phyloP scores from a whole-genome alignment of 768 basidiomycete species.

The Mycena latifolia region DNA sequence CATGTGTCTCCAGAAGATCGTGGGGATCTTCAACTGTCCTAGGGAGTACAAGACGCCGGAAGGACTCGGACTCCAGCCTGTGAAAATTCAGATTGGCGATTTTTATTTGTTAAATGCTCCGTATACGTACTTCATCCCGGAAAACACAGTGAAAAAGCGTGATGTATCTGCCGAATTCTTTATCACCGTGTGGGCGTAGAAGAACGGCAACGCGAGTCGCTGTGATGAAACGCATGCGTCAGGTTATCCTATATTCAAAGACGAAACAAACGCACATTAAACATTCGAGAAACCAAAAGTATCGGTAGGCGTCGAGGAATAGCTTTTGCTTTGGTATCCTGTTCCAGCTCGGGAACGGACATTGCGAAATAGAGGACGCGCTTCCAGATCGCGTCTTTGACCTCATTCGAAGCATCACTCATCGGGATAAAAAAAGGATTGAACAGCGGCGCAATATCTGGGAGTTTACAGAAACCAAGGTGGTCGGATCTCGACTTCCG shows the following conservation, averaged over 20 bases:
- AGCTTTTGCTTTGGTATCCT: neutral
- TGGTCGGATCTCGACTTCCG: neutral
- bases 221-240: neutral
- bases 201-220: conserved; percentile 11
- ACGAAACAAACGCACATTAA: neutral
- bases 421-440: conserved; percentile 15
- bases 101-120: too few species aligned
- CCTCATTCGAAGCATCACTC: neutral
- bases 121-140: conserved; percentile 10
- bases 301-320: neutral
- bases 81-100: neutral
- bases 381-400: conserved; percentile 4
- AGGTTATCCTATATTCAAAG: neutral
- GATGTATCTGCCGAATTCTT: neutral
- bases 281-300: conserved; percentile 10
- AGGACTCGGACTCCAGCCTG: conserved; percentile 14
- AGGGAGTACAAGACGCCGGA: neutral
- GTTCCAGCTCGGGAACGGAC: conserved; percentile 1
- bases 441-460: conserved; percentile 6
- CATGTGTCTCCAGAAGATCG: conserved; percentile 1
- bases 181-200: neutral
- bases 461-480: neutral
- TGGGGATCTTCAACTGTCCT: neutral
- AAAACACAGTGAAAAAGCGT: conserved; percentile 1
- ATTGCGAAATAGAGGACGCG: conserved; percentile 24